Percentiles rank a stretch among this genome's conserved stretches.
phyloP scores from a whole-genome alignment of 2,329 filamentous ascomycete genomes.

The Colletotrichum trifolii region DNA sequence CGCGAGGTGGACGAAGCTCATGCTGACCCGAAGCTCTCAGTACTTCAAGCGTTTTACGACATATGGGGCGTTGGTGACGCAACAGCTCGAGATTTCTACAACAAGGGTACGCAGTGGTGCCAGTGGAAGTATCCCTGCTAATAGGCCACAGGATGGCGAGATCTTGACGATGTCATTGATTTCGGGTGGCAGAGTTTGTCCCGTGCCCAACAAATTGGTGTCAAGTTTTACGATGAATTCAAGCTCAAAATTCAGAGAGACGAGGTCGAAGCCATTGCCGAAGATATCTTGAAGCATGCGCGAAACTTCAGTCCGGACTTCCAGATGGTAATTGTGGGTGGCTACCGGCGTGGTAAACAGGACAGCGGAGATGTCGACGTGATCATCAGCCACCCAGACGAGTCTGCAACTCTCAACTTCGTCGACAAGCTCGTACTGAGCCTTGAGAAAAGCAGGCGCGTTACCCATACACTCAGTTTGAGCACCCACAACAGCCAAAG shows the following conservation, averaged over 20 bases:
- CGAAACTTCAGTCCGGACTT: slow-evolving; percentile 67
- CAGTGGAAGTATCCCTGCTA: not conserved
- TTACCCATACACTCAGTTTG: slow-evolving; percentile 84
- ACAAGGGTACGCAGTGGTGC: slow-evolving; percentile 57
- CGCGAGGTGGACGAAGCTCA: slow-evolving; percentile 73
- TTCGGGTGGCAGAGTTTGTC: slow-evolving; percentile 80
- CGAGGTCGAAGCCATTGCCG: slow-evolving; percentile 79
- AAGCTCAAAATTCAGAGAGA: slow-evolving; percentile 73
- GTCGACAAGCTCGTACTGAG: slow-evolving; percentile 76
- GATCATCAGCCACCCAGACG: slow-evolving; percentile 82
- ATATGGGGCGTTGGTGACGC: slow-evolving; percentile 93
- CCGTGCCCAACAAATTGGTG: slow-evolving; percentile 89
- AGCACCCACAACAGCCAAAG: slow-evolving; percentile 77
- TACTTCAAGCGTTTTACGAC: slow-evolving; percentile 78
- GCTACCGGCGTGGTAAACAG: slow-evolving; percentile 82
- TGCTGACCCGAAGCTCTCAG: slow-evolving; percentile 70
- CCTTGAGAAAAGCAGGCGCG: slow-evolving; percentile 75
- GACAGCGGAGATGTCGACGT: slow-evolving; percentile 86
- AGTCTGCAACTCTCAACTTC: slow-evolving; percentile 75
- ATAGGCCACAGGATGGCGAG: slow-evolving; percentile 71
- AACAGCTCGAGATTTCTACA: slow-evolving; percentile 85
- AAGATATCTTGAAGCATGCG: slow-evolving; percentile 73
- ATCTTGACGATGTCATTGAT: slow-evolving; percentile 88
- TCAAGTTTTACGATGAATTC: slow-evolving; percentile 95
- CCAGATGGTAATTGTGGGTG: slow-evolving; percentile 76